Conservation (phyloP, 352 stramenopile species). For the Phytopythium mirpurense region DNA sequence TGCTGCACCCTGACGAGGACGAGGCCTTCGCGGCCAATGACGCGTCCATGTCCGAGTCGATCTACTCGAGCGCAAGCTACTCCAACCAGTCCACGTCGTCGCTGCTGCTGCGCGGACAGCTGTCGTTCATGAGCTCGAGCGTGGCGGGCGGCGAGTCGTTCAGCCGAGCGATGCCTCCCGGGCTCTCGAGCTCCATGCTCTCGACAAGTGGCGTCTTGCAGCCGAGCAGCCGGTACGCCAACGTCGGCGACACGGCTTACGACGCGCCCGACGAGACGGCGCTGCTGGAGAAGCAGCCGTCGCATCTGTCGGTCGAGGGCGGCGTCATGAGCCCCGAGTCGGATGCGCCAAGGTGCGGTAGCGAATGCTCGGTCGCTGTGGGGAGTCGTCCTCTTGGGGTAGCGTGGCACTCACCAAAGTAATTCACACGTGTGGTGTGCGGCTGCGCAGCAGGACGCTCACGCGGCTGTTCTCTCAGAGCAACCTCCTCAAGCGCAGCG, state of each 20-base stretch:
- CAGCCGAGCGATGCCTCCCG: neutral
- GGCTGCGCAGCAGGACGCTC: conserved; percentile 31
- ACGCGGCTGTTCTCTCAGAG: conserved; percentile 57
- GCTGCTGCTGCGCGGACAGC: conserved; percentile 15
- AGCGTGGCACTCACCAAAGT: too few relatives aligned
- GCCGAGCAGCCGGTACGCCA: conserved; percentile 15
- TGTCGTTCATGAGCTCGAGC: conserved; percentile 11
- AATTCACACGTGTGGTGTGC: neutral
- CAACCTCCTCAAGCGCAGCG: conserved; percentile 47
- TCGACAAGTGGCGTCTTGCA: neutral
- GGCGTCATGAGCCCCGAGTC: conserved; percentile 25
- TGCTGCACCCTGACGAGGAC: conserved; percentile 29
- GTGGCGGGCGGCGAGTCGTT: conserved; percentile 6
- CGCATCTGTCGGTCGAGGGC: conserved; percentile 30
- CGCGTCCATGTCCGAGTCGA: conserved; percentile 47
- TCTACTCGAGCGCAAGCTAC: conserved; percentile 59
- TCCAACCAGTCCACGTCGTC: conserved; percentile 24
- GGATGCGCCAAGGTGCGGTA: conserved; percentile 13
- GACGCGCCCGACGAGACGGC: conserved; percentile 23
- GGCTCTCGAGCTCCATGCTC: conserved; percentile 2
- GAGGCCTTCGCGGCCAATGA: conserved; percentile 44
- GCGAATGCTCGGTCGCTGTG: too few relatives aligned
- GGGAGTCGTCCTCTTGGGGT: too few relatives aligned
- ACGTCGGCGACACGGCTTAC: conserved; percentile 23
- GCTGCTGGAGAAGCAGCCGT: conserved; percentile 25